Evolutionary conservation across 805 yeast genomes (phyloP).

Genomic region (Metschnikowia shivogae): DNA sequence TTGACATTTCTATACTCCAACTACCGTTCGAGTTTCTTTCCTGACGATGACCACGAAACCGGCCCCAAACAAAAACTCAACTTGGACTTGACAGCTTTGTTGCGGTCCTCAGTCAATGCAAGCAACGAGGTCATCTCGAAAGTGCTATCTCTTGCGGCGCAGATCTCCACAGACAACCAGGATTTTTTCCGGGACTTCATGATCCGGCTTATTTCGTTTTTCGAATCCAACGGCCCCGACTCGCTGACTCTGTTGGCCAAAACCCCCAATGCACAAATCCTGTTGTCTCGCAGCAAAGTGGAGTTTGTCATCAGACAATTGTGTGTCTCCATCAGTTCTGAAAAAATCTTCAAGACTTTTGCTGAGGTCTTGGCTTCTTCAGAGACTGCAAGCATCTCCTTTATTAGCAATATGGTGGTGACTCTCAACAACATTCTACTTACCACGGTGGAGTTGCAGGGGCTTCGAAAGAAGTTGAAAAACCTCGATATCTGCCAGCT

Average conservation of each 20-base stretch:
- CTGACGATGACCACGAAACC: constrained; percentile 20
- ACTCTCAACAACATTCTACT: constrained; percentile 81
- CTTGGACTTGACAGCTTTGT: constrained; percentile 65
- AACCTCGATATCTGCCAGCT: constrained; percentile 47
- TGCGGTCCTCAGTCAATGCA: constrained; percentile 66
- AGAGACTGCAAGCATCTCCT: constrained; percentile 57
- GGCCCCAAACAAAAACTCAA: constrained; percentile 13
- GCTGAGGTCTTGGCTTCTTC: constrained; percentile 63
- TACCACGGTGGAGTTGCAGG: constrained; percentile 76
- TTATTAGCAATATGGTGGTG: constrained; percentile 78
- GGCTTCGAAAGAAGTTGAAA: constrained; percentile 62
- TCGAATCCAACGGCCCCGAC: constrained; percentile 53
- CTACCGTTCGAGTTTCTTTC: constrained; percentile 38
- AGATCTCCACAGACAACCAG: constrained; percentile 71
- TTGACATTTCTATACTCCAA: constrained; percentile 72
- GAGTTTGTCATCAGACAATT: constrained; percentile 81
- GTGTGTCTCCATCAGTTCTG: constrained; percentile 77
- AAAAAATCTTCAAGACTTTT: constrained; percentile 73
- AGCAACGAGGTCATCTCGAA: constrained; percentile 74
- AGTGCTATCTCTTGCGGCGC: constrained; percentile 67
- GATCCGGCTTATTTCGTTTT: constrained; percentile 62
- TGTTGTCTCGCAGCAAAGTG: constrained; percentile 52
- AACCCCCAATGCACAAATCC: constrained; percentile 5
- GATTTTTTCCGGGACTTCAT: constrained; percentile 73
- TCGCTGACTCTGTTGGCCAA: constrained; percentile 3